A percentile compares a stretch with the other conserved stretches of the same genome.
phyloP scores from a whole-genome alignment of 495 filamentous ascomycete genomes.

The Cairneyella variabilis region DNA sequence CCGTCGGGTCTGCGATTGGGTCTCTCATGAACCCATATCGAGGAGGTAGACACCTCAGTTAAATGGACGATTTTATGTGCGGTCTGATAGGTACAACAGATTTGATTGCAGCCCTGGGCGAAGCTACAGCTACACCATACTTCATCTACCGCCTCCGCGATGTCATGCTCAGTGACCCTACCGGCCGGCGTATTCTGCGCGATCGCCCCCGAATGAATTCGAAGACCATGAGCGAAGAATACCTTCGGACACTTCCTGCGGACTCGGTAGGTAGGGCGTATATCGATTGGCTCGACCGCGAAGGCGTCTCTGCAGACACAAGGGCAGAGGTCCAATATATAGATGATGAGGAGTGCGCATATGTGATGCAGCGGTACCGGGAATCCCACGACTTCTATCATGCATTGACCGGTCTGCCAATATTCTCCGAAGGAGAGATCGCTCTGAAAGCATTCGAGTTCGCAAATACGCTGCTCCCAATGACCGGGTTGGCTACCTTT shows the following conservation, averaged over 20 bases:
- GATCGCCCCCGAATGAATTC: constrained; percentile 88
- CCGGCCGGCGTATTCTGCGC: constrained; percentile 86
- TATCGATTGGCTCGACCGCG: constrained; percentile 81
- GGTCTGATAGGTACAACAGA: constrained; percentile 45
- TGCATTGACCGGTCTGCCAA: constrained; percentile 84
- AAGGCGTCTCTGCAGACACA: constrained; percentile 91
- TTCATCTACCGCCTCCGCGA: constrained; percentile 91
- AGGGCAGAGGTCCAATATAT: constrained; percentile 79
- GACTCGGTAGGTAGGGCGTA: constrained; percentile 85
- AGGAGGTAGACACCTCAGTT: constrained; percentile 14
- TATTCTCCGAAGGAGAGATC: constrained; percentile 90
- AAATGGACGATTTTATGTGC: constrained; percentile 1
- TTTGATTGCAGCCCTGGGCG: constrained; percentile 88
- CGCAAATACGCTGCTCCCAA: constrained; percentile 86
- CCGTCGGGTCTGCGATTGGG: constrained; percentile 76
- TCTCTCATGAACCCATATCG: constrained; percentile 77
- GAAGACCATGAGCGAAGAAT: constrained; percentile 61
- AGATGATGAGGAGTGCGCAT: constrained; percentile 90
- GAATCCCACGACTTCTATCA: constrained; percentile 99
- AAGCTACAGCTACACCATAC: constrained; percentile 90
- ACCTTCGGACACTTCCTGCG: constrained; percentile 66
- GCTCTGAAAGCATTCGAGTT: constrained; percentile 97
- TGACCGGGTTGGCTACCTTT: constrained; percentile 84
- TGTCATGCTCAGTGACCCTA: constrained; percentile 80
- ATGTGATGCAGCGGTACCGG: constrained; percentile 97